Conservation (phyloP, 164 flowering plant genomes). For the Vitis cinerea region DNA sequence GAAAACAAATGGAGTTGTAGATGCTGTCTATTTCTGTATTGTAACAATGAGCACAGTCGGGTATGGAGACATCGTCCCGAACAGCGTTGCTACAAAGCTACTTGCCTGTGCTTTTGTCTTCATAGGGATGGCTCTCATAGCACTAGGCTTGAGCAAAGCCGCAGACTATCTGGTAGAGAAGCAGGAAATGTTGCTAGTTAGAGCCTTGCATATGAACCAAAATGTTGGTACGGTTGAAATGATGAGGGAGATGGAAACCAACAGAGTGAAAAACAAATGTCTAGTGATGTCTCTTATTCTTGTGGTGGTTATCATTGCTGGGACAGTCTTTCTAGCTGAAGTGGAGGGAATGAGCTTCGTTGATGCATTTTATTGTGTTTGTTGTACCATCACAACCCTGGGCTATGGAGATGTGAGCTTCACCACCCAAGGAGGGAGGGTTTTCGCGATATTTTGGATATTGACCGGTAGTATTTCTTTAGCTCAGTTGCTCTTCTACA, state of each 20-base stretch:
- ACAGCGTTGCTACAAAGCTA: constrained; percentile 51
- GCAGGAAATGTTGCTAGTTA: constrained; percentile 64
- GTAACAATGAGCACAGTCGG: constrained; percentile 98
- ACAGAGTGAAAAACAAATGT: constrained; percentile 56
- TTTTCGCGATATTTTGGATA: constrained; percentile 66
- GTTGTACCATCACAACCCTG: constrained; percentile 69
- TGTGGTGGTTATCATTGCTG: constrained; percentile 41
- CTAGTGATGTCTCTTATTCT: constrained; percentile 29
- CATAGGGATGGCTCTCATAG: constrained; percentile 77
- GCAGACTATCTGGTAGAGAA: constrained; percentile 83
- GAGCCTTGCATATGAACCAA: constrained; percentile 44
- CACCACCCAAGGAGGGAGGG: constrained; percentile 47
- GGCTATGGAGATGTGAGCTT: constrained; percentile 74
- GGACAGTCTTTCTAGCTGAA: constrained; percentile 45
- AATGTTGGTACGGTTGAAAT: constrained; percentile 38
- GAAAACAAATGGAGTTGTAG: constrained; percentile 69
- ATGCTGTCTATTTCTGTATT: constrained; percentile 78
- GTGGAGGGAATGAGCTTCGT: constrained; percentile 58
- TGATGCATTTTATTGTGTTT: constrained; percentile 89
- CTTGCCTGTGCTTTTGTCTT: constrained; percentile 86
- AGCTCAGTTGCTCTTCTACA: constrained; percentile 52
- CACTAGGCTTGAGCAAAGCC: constrained; percentile 57
- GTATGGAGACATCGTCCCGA: constrained; percentile 88
- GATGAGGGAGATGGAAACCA: constrained; percentile 48
- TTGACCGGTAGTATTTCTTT: constrained; percentile 44